Evolutionary conservation across 805 yeast genomes (phyloP), one percentile per base, ranked within the genome.

Genomic region (Danielia reshetovae): DNA sequence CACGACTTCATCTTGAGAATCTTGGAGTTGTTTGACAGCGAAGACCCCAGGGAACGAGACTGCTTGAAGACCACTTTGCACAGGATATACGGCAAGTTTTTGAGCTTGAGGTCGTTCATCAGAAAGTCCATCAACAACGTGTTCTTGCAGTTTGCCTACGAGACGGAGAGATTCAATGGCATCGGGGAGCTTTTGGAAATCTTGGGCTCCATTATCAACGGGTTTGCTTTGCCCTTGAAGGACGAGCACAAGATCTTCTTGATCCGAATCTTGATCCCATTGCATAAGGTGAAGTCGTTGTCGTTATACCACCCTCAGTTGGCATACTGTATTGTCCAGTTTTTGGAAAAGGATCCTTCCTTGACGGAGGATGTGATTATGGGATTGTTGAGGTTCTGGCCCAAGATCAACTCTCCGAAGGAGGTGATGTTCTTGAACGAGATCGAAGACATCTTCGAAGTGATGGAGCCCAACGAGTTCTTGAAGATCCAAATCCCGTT

Each of bases 371-470:
- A 89, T 57, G 97, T 93, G n/a, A 77, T 93, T 18, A 80, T 86
- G 86, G 96, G 97, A 3, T 66, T 93, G 40, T 65, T 93, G 49
- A 74, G 95, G 53, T 93, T 81, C 65, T 93, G 98, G 98, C 98
- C 98, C 36, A 93, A 93, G 60, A 81, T 85, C 32, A 87, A 87
- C 54, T 81, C 94, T 17, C 93, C 97, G 10, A 93, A 93, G 55
- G 98, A 93, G 63, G 85, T 93, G 17, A 82, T 93, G 94, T 93
- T 89, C 53, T 68, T 93, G 54, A 87, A 90, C 60, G 98, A 93
- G 65, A 77, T 93, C 45, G 98, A 93, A 60, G 98, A 93, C 57
- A 89, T 93, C 4, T 86, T 89, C 56, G 98, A 93, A 64, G 93
- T 87, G 18, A 87, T 90, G 70, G 97, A 90, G 61, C 95, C 97